A percentile compares a stretch with the other conserved stretches of the same genome.
phyloP scores from a whole-genome alignment of 2,329 filamentous ascomycete species.

The Pseudogymnoascus sp. region DNA sequence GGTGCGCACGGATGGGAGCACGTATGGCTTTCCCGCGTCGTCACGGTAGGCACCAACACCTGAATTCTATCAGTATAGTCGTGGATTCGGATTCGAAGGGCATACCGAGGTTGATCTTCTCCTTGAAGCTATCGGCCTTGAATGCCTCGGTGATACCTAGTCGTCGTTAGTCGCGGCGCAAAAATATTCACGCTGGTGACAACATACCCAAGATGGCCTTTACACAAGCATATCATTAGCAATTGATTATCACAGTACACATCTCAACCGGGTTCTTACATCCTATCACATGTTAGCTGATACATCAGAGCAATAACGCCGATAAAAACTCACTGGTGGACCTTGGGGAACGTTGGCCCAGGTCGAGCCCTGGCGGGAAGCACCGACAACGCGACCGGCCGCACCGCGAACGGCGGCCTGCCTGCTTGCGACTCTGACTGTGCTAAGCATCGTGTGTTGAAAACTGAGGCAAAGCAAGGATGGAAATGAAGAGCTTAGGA shows the following conservation, averaged over 20 bases:
- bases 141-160: constrained; percentile 92
- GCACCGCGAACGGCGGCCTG: constrained; percentile 31
- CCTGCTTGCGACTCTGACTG: constrained; percentile 45
- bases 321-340: constrained; percentile 65
- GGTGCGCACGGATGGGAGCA: constrained; percentile 83
- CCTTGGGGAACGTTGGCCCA: constrained; percentile 91
- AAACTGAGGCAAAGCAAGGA: background rate
- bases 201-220: constrained; percentile 69
- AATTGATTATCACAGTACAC: constrained; percentile 13
- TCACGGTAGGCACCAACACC: constrained; percentile 97
- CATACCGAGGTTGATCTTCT: constrained; percentile 96
- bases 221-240: constrained; percentile 23
- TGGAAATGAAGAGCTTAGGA: background rate
- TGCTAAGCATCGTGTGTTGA: constrained; percentile 41
- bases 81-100: background rate
- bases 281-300: constrained; percentile 24
- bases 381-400: constrained; percentile 21
- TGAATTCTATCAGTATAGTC: constrained; percentile 29
- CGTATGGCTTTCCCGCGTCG: constrained; percentile 95
- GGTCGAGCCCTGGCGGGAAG: constrained; percentile 47
- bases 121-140: constrained; percentile 86
- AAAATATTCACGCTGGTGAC: constrained; percentile 14
- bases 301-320: constrained; percentile 9
- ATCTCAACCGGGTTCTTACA: constrained; percentile 24
- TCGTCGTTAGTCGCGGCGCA: constrained; percentile 23